Evolutionary conservation across 108 stramenopile species (phyloP), one percentile per base, ranked within the genome.

Genomic region (Cyclotella sp.): DNA sequence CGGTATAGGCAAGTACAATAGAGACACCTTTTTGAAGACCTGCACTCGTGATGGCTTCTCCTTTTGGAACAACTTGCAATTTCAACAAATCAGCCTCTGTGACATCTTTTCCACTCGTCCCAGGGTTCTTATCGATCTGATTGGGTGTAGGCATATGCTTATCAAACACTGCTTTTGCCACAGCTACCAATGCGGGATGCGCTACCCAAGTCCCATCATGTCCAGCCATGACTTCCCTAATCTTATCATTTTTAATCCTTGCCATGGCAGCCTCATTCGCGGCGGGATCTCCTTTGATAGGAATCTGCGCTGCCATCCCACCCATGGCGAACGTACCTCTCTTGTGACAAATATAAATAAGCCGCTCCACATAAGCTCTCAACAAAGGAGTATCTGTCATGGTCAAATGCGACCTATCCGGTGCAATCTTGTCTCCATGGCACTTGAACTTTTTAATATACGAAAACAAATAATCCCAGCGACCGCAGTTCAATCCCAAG

Each of bases 181-280:
- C 66, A 45, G 69, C 58, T 39, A 97, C 95, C 72, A 97, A 85
- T 13, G 93, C 97, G 19, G 97, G 97, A 74, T 97, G 97, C n/a
- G 97, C 97, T 12, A 97, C 97, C 97, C 97, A 97, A 24, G 95
- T 95, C 15, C 97, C 97, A 76, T 97, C 97, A 72, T 97, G 97
- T 39, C 97, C 97, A 24, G 94, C 94, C 52, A 81, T 44, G 3
- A 92, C 95, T 74, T 97, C 97, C 28, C 97, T 86, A 29, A 94
- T 65, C 82, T 97, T 97, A 79, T 97, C 97, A 21, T 89, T 75
- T 72, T 87, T 87, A 54, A 96, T 92, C 63, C 85, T 82, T 34
- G 88, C 77, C 91, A 96, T 93, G 16, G 94, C 93, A 40, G 79
- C 81, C 21, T 82, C 92, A 68, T 95, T 94, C 12, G 84, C 84